Evolutionary conservation across 805 yeast species (phyloP).

Genomic region (Starmerella potacharoeniae): DNA sequence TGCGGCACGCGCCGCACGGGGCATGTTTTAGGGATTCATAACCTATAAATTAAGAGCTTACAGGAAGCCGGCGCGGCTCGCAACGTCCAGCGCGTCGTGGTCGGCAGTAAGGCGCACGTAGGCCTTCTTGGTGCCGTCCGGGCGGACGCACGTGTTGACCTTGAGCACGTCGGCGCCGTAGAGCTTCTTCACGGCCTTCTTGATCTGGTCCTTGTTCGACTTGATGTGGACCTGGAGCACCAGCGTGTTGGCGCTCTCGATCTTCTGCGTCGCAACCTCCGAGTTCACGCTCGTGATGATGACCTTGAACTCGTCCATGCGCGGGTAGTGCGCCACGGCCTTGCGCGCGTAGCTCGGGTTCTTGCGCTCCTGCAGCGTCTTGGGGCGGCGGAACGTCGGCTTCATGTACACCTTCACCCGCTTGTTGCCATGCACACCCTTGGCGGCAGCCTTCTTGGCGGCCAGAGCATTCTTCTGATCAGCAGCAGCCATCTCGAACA

Average conservation of each 20-base stretch:
- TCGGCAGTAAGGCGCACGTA: constrained; percentile 98
- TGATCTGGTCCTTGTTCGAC: constrained; percentile 98
- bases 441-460: constrained; percentile 98
- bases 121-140: constrained; percentile 99
- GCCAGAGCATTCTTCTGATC: constrained; percentile 69
- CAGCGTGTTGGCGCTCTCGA: constrained; percentile 97
- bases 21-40: constrained; percentile 5
- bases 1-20: no score
- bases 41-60: constrained; percentile 34
- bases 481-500: constrained; percentile 24
- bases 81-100: constrained; percentile 98
- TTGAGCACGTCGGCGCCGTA: constrained; percentile 89
- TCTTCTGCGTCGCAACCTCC: constrained; percentile 98
- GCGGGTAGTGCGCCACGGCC: constrained; percentile 94
- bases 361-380: constrained; percentile 89
- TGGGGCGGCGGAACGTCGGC: constrained; percentile 94
- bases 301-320: constrained; percentile 91
- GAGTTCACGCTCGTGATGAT: constrained; percentile 91
- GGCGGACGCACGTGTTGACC: constrained; percentile 95
- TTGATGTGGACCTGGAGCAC: constrained; percentile 96
- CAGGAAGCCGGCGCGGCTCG: constrained; percentile 99
- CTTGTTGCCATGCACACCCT: constrained; percentile 91
- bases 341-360: constrained; percentile 90
- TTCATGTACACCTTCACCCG: constrained; percentile 86
- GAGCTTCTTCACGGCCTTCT: constrained; percentile 94